Base-by-base conservation (phyloP, 306 rosid genomes). In the Ceratonia siliqua region DNA sequence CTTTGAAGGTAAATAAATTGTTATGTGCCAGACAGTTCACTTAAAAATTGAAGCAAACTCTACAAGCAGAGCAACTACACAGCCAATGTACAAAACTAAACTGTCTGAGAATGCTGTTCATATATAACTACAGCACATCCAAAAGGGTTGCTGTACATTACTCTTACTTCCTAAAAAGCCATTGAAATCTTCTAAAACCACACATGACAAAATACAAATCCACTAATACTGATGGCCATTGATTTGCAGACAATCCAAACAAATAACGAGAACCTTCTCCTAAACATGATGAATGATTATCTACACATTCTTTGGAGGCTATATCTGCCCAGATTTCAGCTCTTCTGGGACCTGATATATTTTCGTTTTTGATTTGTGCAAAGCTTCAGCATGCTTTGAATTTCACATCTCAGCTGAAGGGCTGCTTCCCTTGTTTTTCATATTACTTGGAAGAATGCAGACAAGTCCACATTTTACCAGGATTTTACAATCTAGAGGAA, bases 401-500 rank as follows among this genome's bases (percentile, higher is more conserved):
- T 54, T 30, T 30, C 18, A 27, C 27, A 61, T 35, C 58, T 74
- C 45, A 3, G 27, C 41, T 38, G 70, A 73, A 80, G 35, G 42
- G 33, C 38, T 68, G 74, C 65, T 75, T 70, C 74, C 79, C 49
- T 50, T 49, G 49, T 55, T 57, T 24, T 21, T 36, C 56, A 42
- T 43, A 68, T 70, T 50, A 72, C 56, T 8, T 45, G 30, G 48
- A 56, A 15, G 59, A 71, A 15, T 8, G 64, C 72, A n/a, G 58
- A 61, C 54, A 70, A 46, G 52, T 62, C 18, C 46, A 64, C 50
- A 55, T 17, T 52, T 61, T 24, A 61, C 50, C 28, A 24, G 54
- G 78, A 57, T 53, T 48, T 20, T 8, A 52, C 76, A 52, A 15
- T 53, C 80, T 88, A 88, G 43, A 90, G 85, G 86, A 90, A 90